phyloP scores from a whole-genome alignment of 495 filamentous ascomycete genomes.

The Baudoinia panamericana region DNA sequence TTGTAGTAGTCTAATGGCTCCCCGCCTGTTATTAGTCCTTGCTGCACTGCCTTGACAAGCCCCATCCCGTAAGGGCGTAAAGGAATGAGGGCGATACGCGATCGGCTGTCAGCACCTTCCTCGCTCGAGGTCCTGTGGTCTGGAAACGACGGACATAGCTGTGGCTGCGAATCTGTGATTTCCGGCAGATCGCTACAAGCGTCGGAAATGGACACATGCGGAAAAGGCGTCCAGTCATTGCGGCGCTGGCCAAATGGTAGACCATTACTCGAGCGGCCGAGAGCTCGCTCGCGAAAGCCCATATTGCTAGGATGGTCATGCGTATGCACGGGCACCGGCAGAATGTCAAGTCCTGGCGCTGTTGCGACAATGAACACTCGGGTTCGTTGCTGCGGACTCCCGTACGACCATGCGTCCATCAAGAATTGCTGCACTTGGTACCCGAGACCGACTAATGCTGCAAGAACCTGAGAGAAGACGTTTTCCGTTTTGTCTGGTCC shows the following conservation, averaged over 20 bases:
- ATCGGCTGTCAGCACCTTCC: slow-evolving; percentile 17
- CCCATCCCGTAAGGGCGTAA: slow-evolving; percentile 17
- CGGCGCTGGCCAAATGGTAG: slow-evolving; percentile 40
- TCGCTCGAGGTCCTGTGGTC: slow-evolving; percentile 43
- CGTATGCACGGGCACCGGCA: slow-evolving; percentile 41
- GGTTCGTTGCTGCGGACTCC: slow-evolving; percentile 46
- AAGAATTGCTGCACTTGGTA: slow-evolving; percentile 54
- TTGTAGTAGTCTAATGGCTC: slow-evolving; percentile 26
- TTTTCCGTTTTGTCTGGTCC: slow-evolving; percentile 35
- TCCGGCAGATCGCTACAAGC: slow-evolving; percentile 45
- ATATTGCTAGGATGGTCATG: slow-evolving; percentile 40
- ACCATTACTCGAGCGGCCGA: slow-evolving; percentile 51
- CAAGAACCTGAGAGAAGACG: slow-evolving; percentile 54
- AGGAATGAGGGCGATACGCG: slow-evolving; percentile 31
- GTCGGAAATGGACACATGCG: slow-evolving; percentile 36
- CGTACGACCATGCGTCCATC: slow-evolving; percentile 55
- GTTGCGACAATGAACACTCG: slow-evolving; percentile 54
- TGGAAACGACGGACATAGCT: slow-evolving; percentile 44
- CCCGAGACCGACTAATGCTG: slow-evolving; percentile 55
- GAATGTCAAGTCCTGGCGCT: slow-evolving; percentile 44
- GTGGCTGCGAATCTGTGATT: slow-evolving; percentile 41
- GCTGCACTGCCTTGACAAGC: slow-evolving; percentile 24
- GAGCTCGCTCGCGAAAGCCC: slow-evolving; percentile 15
- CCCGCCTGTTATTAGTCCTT: slow-evolving; percentile 26
- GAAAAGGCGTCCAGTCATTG: slow-evolving; percentile 41